Evolutionary conservation across 2,329 filamentous ascomycete species (phyloP), one percentile per base, ranked within the genome.

Genomic region (Raffaelea arxii): DNA sequence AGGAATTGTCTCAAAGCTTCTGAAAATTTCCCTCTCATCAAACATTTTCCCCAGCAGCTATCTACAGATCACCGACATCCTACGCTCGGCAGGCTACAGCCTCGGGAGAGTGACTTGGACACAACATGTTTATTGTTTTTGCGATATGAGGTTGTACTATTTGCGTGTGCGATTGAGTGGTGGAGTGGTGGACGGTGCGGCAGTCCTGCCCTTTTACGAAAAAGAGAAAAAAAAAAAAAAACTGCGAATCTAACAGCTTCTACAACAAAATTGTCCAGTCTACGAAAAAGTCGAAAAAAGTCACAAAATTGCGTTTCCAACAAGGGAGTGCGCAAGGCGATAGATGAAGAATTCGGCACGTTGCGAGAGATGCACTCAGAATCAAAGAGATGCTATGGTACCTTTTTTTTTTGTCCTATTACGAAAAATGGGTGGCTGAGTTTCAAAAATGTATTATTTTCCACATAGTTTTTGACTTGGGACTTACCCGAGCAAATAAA

Each of bases 1-100:
- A n/a, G n/a, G n/a, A n/a, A n/a, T n/a, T n/a, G n/a, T n/a, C n/a
- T n/a, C n/a, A n/a, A n/a, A n/a, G n/a, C n/a, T n/a, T n/a, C n/a
- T n/a, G n/a, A n/a, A n/a, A 52, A 56, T 57, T 56, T 54, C 49
- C 54, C 59, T 51, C 58, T 60, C n/a, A n/a, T 59, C 49, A 49
- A 60, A 56, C 62, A 65, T 63, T 52, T 63, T 58, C 57, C 57
- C 49, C 58, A 60, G 52, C 56, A 62, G 55, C 58, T 63, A 57
- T 58, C 56, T 64, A 62, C 59, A 57, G 55, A 62, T 62, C 55
- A 59, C 55, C 60, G 56, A 60, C 60, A 65, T 65, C 61, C 62
- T 65, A 65, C 60, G 50, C 61, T 61, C 56, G 58, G 54, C 54
- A 56, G 61, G 62, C 61, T 63, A 62, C 61, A 58, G 58, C 57